phyloP scores from a whole-genome alignment of 352 stramenopile genomes.

The Globisporangium apiculatum region DNA sequence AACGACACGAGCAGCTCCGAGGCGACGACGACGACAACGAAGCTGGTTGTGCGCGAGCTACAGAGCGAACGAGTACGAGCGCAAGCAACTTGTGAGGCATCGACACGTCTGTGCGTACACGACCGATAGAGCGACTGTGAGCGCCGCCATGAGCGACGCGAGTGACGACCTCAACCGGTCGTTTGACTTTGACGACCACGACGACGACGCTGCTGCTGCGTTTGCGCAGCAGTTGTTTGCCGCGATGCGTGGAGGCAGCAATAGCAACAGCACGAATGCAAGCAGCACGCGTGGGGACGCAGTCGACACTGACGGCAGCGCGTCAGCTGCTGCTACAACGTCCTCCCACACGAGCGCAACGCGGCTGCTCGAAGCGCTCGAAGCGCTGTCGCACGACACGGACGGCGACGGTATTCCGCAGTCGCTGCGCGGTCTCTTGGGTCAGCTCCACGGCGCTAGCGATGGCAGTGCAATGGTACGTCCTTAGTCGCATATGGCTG shows the following conservation, averaged over 20 bases:
- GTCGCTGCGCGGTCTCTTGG: conserved; percentile 25
- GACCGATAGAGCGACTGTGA: no score
- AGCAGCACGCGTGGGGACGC: background rate
- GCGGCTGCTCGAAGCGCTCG: conserved; percentile 46
- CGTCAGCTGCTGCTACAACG: background rate
- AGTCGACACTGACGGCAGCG: conserved; percentile 2
- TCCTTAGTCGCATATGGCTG: background rate
- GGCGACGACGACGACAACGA: no score
- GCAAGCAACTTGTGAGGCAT: no score
- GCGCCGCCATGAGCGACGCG: conserved; percentile 6
- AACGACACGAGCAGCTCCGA: no score
- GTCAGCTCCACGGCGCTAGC: conserved; percentile 4
- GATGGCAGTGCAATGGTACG: conserved; percentile 1
- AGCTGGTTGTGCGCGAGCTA: no score
- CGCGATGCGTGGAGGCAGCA: background rate
- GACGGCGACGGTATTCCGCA: conserved; percentile 23
- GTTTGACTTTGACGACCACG: conserved; percentile 26
- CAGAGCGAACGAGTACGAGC: no score
- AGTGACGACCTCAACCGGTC: conserved; percentile 24
- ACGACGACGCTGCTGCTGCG: conserved; percentile 5
- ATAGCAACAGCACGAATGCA: background rate
- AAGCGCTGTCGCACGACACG: conserved; percentile 36
- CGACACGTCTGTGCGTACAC: no score
- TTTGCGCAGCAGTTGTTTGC: conserved; percentile 17
- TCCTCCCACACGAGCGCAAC: conserved; percentile 18